phyloP scores from a whole-genome alignment of 1,284 basidiomycete genomes.

The Porogramme epimiltina region DNA sequence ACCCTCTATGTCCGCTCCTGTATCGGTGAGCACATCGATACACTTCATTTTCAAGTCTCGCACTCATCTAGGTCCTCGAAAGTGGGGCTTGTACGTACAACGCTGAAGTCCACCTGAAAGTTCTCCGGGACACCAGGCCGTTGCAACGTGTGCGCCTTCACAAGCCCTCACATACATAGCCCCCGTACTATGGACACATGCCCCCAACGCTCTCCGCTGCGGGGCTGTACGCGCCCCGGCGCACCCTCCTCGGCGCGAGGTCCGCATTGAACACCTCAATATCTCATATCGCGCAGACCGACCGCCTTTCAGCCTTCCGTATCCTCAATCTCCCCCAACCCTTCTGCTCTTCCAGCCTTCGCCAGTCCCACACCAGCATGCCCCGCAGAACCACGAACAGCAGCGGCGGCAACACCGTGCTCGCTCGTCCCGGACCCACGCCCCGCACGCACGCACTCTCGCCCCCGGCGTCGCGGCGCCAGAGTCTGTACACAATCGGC shows the following conservation, averaged over 20 bases:
- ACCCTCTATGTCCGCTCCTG: too few species aligned
- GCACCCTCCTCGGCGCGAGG: conserved; percentile 15
- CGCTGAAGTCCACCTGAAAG: too few species aligned
- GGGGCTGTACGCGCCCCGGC: conserved; percentile 9
- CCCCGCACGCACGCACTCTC: conserved; percentile 24
- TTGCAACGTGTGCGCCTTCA: conserved; percentile 17
- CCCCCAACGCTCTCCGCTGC: conserved; percentile 7
- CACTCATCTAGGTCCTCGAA: too few species aligned
- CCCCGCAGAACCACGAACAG: conserved; percentile 23
- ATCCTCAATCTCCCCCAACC: conserved; percentile 14
- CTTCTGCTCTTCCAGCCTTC: conserved; percentile 8
- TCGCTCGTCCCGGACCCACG: conserved; percentile 24
- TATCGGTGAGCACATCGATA: too few species aligned
- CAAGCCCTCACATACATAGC: not conserved
- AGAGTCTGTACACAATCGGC: conserved; percentile 27
- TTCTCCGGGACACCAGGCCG: conserved; percentile 16
- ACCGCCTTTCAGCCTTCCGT: conserved; percentile 18
- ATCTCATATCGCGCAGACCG: conserved; percentile 22
- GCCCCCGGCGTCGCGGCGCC: conserved; percentile 25
- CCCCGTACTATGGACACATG: conserved; percentile 19
- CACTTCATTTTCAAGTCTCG: too few species aligned
- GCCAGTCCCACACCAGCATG: conserved; percentile 13
- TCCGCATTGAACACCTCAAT: conserved; percentile 15
- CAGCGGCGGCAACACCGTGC: conserved; percentile 14
- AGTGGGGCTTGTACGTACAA: too few species aligned